Evolutionary conservation across 1,284 basidiomycete species (phyloP).

Genomic region (Cutaneotrichosporon cutaneum): DNA sequence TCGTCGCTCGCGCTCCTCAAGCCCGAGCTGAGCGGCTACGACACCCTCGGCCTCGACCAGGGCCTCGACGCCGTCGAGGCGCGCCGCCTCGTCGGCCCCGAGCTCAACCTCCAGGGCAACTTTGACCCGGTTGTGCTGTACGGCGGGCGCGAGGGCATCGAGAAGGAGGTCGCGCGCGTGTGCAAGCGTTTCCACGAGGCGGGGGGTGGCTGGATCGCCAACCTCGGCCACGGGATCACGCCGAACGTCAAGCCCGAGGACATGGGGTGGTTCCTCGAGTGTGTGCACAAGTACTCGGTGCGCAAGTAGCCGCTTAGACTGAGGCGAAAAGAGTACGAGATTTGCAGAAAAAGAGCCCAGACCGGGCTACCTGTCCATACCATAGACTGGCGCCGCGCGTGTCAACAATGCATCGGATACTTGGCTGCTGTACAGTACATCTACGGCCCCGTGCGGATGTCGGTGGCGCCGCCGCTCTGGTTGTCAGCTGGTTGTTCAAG

Average conservation of each 20-base stretch:
- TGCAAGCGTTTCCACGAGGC: slow-evolving; percentile 65
- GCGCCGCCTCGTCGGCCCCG: slow-evolving; percentile 54
- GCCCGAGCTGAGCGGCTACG: slow-evolving; percentile 65
- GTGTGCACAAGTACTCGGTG: slow-evolving; percentile 73
- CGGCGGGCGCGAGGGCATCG: slow-evolving; percentile 83
- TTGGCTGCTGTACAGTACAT: slow-evolving; percentile 6
- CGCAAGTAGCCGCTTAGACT: slow-evolving; percentile 13
- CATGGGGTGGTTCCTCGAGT: slow-evolving; percentile 83
- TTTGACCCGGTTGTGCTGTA: slow-evolving; percentile 87
- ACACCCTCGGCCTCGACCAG: slow-evolving; percentile 88
- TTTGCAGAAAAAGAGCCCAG: neutral
- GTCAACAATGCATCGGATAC: slow-evolving; percentile 15
- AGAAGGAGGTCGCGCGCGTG: slow-evolving; percentile 80
- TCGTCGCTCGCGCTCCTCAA: slow-evolving; percentile 37
- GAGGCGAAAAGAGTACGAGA: neutral
- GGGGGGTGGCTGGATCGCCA: slow-evolving; percentile 81
- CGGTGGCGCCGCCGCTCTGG: slow-evolving; percentile 69
- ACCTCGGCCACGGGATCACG: slow-evolving; percentile 95
- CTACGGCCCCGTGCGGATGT: slow-evolving; percentile 41
- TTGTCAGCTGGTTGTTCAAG: slow-evolving; percentile 9
- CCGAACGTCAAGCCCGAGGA: slow-evolving; percentile 93
- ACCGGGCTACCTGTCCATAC: neutral
- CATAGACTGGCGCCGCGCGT: slow-evolving; percentile 3
- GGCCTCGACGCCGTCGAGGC: slow-evolving; percentile 72
- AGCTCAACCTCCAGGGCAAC: slow-evolving; percentile 88